Conservation (phyloP, 768 basidiomycete species). For the Tubosaeta sp. region DNA sequence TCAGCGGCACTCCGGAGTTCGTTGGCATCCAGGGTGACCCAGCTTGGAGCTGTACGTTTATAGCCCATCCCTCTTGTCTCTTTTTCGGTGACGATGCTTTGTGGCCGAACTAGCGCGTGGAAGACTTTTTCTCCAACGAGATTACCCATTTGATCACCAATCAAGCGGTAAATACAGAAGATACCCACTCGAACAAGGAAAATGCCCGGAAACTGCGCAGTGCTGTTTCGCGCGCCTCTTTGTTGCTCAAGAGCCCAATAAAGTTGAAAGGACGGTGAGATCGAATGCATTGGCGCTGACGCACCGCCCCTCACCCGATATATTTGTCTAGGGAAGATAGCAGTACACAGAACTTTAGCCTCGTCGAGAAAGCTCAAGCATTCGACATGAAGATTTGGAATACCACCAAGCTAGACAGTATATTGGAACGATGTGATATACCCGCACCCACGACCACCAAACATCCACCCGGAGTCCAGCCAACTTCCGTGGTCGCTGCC, state of each 20-base stretch:
- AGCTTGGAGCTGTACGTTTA: slow-evolving; percentile 73
- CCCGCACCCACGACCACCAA: slow-evolving; percentile 27
- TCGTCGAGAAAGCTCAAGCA: slow-evolving; percentile 61
- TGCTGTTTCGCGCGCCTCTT: slow-evolving; percentile 19
- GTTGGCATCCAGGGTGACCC: slow-evolving; percentile 53
- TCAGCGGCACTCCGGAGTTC: slow-evolving; percentile 32
- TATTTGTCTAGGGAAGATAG: slow-evolving; percentile 25
- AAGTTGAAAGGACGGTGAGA: slow-evolving; percentile 56
- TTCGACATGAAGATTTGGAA: slow-evolving; percentile 89
- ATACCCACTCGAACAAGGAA: slow-evolving; percentile 55
- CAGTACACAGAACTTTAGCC: slow-evolving; percentile 37
- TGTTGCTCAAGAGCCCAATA: slow-evolving; percentile 58
- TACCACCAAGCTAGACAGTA: slow-evolving; percentile 63
- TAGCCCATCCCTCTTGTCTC: not conserved
- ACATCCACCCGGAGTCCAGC: slow-evolving; percentile 26
- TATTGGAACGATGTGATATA: slow-evolving; percentile 62
- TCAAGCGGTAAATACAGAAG: slow-evolving; percentile 36
- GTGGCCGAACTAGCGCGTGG: slow-evolving; percentile 56
- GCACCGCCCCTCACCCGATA: not conserved
- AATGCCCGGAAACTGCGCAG: slow-evolving; percentile 43
- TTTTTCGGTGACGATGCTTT: slow-evolving; percentile 1
- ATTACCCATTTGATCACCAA: slow-evolving; percentile 88
- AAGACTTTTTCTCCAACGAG: slow-evolving; percentile 82
- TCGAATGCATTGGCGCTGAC: not conserved
- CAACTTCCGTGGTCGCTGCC: slow-evolving; percentile 27